Base-by-base conservation (phyloP, 2,329 filamentous ascomycete genomes). In the Coleophoma eucalyptorum region DNA sequence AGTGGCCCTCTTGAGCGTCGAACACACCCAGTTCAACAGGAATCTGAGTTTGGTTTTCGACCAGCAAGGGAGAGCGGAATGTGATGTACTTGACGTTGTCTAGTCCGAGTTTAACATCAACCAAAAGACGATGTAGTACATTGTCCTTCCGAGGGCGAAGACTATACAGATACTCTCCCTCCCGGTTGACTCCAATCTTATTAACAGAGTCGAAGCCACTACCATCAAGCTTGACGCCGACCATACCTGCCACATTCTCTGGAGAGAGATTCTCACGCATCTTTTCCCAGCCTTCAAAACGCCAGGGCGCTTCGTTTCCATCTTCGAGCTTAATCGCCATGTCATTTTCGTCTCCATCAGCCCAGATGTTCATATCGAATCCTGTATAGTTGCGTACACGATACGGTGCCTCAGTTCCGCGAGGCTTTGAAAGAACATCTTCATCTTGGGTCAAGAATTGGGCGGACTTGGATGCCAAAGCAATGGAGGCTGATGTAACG, bases 61-160 rank as follows among this genome's bases (percentile, higher is more conserved):
- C 84, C 0, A 97, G 72, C 1, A 99, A 74, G 1, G 94, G 94
- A 16, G 93, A 97, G 21, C 94, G 83, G 63, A 99, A 85, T 1
- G 92, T 99, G 63, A 99, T 95, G 66, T 96, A 95, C 73, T 99
- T 99, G 72, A 99, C 89, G 62, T 97, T 97, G 73, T 99, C 93
- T 1, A 83, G 74, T n/a, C 91, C 94, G 20, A 99, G 78, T 48
- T 83, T 90, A 48, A 99, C 87, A 51, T 99, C 94, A 0, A 97
- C 92, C 20, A 97, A 83, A 16, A 99, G 80, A 19, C 92, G 87
- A 67, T 99, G 95, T 56, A 93, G 78, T 3, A 96, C 79, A 52
- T 88, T 81, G 62, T 96, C 88, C 54, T 90, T 87, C 67, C 91
- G 89, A 2, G 95, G 94, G 52, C 90, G 88, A 43, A 99, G 77